Evolutionary conservation across 768 basidiomycete species (phyloP).

Genomic region (Russula brevipes): DNA sequence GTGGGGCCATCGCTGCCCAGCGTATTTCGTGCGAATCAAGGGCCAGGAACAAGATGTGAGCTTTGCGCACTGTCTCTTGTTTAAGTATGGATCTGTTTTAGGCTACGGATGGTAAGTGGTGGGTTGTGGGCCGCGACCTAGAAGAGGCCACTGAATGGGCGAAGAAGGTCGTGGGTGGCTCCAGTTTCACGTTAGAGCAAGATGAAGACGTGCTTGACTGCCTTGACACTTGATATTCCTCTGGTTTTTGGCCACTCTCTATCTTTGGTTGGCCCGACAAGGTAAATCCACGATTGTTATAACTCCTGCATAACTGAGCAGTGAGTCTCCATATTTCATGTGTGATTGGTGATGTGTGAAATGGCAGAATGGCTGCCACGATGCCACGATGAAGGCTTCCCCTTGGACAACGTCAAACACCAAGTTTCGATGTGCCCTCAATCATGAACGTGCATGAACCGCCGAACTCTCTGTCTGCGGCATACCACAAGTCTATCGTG

Average conservation of each 20-base stretch:
- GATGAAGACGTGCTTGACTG: slow-evolving; percentile 98
- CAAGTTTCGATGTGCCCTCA: no score
- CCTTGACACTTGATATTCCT: slow-evolving; percentile 99
- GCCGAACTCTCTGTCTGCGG: no score
- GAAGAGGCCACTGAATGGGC: slow-evolving; percentile 79
- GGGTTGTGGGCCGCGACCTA: slow-evolving; percentile 82
- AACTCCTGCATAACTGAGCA: background rate
- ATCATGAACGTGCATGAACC: no score
- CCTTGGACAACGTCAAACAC: no score
- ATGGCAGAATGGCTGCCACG: no score
- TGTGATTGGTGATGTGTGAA: no score
- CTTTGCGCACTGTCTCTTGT: no score
- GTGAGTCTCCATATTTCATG: slow-evolving; percentile 30
- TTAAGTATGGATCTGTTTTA: slow-evolving; percentile 29
- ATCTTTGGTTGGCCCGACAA: slow-evolving; percentile 98
- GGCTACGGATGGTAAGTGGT: slow-evolving; percentile 67
- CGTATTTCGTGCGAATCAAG: slow-evolving; percentile 85
- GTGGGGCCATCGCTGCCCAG: slow-evolving; percentile 98
- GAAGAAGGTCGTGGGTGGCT: slow-evolving; percentile 58
- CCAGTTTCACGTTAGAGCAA: slow-evolving; percentile 73
- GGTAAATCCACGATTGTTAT: slow-evolving; percentile 35
- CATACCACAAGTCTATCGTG: no score
- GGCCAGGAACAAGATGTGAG: slow-evolving; percentile 64
- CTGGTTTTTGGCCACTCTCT: slow-evolving; percentile 95
- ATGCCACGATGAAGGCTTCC: no score